phyloP scores from a whole-genome alignment of 331 rosid genomes.

The Malus hybrid region DNA sequence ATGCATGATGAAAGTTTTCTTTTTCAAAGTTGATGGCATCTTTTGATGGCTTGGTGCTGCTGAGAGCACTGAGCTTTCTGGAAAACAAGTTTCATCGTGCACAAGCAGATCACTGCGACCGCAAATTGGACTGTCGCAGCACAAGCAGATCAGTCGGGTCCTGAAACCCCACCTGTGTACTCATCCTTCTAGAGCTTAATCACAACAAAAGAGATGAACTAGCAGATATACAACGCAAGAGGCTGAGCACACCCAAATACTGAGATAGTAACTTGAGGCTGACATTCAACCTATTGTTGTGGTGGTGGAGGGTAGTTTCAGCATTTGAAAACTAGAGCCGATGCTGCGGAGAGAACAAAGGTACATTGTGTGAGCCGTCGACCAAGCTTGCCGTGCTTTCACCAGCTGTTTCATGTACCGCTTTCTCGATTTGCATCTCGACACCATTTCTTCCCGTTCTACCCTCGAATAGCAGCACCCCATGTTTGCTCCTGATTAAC shows the following conservation, averaged over 20 bases:
- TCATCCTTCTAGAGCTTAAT: background rate
- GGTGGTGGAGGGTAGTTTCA: constrained; percentile 39
- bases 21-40: too few relatives aligned
- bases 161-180: background rate
- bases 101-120: background rate
- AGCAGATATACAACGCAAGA: too few relatives aligned
- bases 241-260: too few relatives aligned
- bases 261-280: too few relatives aligned
- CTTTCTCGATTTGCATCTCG: constrained; percentile 66
- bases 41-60: too few relatives aligned
- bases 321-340: constrained; percentile 75
- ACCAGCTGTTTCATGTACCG: constrained; percentile 81
- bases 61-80: too few relatives aligned
- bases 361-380: constrained; percentile 70
- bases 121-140: background rate
- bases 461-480: constrained; percentile 72
- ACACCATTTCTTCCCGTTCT: constrained; percentile 75
- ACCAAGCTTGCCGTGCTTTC: constrained; percentile 64
- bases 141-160: background rate
- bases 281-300: constrained; percentile 10
- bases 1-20: too few relatives aligned
- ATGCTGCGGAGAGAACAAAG: constrained; percentile 70
- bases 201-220: background rate
- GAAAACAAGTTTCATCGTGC: too few relatives aligned
- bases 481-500: constrained; percentile 26